Evolutionary conservation across 2,329 filamentous ascomycete genomes (phyloP).

Genomic region (Colletotrichum tanaceti): DNA sequence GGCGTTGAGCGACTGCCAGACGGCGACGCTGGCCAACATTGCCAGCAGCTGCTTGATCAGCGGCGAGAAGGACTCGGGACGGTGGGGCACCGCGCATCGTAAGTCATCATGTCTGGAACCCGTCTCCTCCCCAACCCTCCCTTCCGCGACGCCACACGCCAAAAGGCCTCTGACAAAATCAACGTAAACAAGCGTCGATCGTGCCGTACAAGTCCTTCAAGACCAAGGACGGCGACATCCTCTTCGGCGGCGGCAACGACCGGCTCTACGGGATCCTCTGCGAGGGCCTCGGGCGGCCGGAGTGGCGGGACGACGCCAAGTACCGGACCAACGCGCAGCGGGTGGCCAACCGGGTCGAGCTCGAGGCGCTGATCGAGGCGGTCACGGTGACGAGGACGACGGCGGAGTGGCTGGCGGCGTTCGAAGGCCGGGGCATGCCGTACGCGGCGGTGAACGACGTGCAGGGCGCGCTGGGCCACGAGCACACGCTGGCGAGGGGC

Average conservation of each 20-base stretch:
- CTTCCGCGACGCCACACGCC: no score
- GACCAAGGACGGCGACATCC: slow-evolving; percentile 76
- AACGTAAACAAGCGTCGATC: slow-evolving; percentile 81
- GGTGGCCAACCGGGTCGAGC: slow-evolving; percentile 76
- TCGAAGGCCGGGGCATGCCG: slow-evolving; percentile 93
- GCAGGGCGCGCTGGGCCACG: slow-evolving; percentile 82
- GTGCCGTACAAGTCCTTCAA: slow-evolving; percentile 92
- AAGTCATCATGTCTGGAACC: slow-evolving; percentile 47
- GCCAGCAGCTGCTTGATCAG: slow-evolving; percentile 92
- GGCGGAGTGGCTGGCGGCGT: slow-evolving; percentile 84
- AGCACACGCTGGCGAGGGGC: slow-evolving; percentile 83
- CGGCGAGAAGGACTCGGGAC: slow-evolving; percentile 84
- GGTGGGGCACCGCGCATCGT: slow-evolving; percentile 98
- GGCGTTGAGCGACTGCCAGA: slow-evolving; percentile 91
- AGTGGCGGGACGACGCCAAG: slow-evolving; percentile 70
- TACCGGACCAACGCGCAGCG: slow-evolving; percentile 72
- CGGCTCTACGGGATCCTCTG: slow-evolving; percentile 75
- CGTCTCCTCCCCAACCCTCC: no score
- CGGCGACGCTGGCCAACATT: slow-evolving; percentile 93
- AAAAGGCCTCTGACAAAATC: no score
- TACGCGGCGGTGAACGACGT: slow-evolving; percentile 94
- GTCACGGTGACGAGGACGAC: slow-evolving; percentile 83
- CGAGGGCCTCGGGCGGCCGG: slow-evolving; percentile 65
- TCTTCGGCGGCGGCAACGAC: slow-evolving; percentile 80
- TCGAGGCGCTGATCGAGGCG: slow-evolving; percentile 83